Evolutionary conservation across 208 protist genomes (phyloP).

Genomic region (Crithidia bombi): DNA sequence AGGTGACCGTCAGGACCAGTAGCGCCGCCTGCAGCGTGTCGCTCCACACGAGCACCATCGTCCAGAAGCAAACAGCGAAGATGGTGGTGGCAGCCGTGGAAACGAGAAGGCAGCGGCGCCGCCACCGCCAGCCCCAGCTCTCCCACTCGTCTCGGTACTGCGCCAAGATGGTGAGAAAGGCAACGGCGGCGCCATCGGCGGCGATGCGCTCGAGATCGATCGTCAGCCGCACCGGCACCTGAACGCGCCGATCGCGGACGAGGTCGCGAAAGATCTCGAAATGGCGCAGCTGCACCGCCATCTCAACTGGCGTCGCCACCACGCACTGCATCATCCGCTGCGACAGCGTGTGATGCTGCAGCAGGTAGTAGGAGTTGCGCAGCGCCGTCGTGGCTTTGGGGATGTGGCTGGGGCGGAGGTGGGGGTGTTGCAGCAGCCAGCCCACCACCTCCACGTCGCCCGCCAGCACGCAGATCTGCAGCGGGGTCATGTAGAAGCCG

Average conservation of each 20-base stretch:
- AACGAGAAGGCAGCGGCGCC: constrained; percentile 30
- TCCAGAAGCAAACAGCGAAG: constrained; percentile 31
- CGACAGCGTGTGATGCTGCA: constrained; percentile 31
- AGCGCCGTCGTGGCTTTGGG: constrained; percentile 28
- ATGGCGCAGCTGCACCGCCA: constrained; percentile 27
- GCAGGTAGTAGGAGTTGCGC: constrained; percentile 25
- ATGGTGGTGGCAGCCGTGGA: constrained; percentile 5
- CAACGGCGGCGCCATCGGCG: constrained; percentile 18
- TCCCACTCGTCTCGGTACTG: constrained; percentile 38
- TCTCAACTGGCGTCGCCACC: constrained; percentile 34
- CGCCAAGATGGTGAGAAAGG: constrained; percentile 39
- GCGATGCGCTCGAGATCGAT: constrained; percentile 38
- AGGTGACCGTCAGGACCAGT: constrained; percentile 24
- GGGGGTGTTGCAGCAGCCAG: constrained; percentile 38
- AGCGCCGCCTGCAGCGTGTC: not conserved
- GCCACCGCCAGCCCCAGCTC: constrained; percentile 46
- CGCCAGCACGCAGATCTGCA: constrained; percentile 40
- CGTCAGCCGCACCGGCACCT: constrained; percentile 29
- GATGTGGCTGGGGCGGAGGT: constrained; percentile 33
- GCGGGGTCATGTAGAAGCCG: constrained; percentile 43
- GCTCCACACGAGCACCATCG: constrained; percentile 16
- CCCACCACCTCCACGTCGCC: constrained; percentile 28
- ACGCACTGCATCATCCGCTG: constrained; percentile 19
- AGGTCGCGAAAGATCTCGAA: constrained; percentile 35
- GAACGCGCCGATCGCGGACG: constrained; percentile 33